A percentile compares a stretch with the other conserved stretches of the same genome.
phyloP scores from a whole-genome alignment of 1,284 basidiomycete genomes.

The Trichosporon inkin region DNA sequence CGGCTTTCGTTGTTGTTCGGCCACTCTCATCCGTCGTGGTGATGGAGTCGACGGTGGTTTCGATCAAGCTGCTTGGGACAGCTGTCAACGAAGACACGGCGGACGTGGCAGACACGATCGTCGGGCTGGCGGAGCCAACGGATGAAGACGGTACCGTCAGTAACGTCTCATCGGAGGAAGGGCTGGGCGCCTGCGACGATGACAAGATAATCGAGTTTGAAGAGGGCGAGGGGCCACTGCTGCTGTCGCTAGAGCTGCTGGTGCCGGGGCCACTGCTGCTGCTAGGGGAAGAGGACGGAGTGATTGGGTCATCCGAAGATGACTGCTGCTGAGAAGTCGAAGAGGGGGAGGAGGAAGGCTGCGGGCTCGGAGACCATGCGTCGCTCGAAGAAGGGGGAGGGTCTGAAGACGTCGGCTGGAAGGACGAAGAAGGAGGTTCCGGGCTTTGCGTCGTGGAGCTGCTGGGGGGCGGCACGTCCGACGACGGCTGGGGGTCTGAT shows the following conservation, averaged over 20 bases:
- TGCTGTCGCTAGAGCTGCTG: background rate
- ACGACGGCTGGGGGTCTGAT: background rate
- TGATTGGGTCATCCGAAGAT: background rate
- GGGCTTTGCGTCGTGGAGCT: background rate
- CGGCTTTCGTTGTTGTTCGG: background rate
- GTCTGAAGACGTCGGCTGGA: background rate
- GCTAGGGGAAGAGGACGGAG: background rate
- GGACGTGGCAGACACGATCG: background rate
- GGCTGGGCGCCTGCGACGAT: background rate
- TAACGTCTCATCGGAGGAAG: background rate
- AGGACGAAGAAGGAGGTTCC: background rate
- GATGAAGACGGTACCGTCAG: background rate
- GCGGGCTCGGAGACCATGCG: background rate
- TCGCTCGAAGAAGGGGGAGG: background rate
- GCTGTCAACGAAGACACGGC: background rate
- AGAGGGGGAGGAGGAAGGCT: background rate
- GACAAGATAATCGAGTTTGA: background rate
- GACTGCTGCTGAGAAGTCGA: background rate
- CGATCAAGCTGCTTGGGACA: background rate
- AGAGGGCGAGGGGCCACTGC: background rate
- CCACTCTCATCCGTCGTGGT: constrained; percentile 2
- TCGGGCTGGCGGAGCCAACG: background rate
- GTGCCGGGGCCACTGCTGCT: background rate
- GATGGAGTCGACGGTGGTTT: background rate
- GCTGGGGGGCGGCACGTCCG: background rate